A percentile compares a stretch with the other conserved stretches of the same genome.
Evolutionary conservation across 1,284 basidiomycete genomes (phyloP).

Genomic region (Laetiporus sulphureus): DNA sequence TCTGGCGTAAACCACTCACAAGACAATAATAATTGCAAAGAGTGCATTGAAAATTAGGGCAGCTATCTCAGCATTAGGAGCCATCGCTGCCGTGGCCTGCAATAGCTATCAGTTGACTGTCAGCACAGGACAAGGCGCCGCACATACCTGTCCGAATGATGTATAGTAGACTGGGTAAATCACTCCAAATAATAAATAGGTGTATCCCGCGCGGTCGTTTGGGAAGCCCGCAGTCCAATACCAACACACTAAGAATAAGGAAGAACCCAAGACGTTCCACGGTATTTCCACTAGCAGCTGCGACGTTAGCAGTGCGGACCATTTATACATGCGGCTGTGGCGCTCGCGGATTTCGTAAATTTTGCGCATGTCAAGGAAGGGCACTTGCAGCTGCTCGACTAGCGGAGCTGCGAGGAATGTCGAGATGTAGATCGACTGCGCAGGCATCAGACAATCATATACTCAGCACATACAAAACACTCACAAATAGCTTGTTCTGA

Average conservation of each 20-base stretch:
- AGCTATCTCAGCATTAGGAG: slow-evolving; percentile 57
- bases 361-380: slow-evolving; percentile 42
- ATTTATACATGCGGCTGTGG: slow-evolving; percentile 74
- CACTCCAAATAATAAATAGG: slow-evolving; percentile 43
- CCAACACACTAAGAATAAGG: slow-evolving; percentile 57
- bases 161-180: slow-evolving; percentile 51
- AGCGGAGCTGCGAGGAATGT: slow-evolving; percentile 36
- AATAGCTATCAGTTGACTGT: slow-evolving; percentile 23
- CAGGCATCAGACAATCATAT: not conserved
- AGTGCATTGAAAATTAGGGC: slow-evolving; percentile 53
- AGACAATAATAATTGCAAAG: slow-evolving; percentile 52
- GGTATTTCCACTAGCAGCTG: slow-evolving; percentile 60
- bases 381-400: slow-evolving; percentile 43
- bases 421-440: slow-evolving; percentile 34
- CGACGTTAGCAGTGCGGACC: slow-evolving; percentile 62
- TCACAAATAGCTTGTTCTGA: slow-evolving; percentile 74
- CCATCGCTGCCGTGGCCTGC: slow-evolving; percentile 41
- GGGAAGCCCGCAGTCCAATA: slow-evolving; percentile 62
- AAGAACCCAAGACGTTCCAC: slow-evolving; percentile 53
- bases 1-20: slow-evolving; percentile 38
- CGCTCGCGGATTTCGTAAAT: slow-evolving; percentile 60
- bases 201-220: slow-evolving; percentile 45
- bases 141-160: slow-evolving; percentile 29
- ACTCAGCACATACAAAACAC: slow-evolving; percentile 5
- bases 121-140: slow-evolving; percentile 38